Evolutionary conservation across 75 land plant species (phyloP), one percentile per base, ranked within the genome.

Genomic region (Isoetes taiwanensis): DNA sequence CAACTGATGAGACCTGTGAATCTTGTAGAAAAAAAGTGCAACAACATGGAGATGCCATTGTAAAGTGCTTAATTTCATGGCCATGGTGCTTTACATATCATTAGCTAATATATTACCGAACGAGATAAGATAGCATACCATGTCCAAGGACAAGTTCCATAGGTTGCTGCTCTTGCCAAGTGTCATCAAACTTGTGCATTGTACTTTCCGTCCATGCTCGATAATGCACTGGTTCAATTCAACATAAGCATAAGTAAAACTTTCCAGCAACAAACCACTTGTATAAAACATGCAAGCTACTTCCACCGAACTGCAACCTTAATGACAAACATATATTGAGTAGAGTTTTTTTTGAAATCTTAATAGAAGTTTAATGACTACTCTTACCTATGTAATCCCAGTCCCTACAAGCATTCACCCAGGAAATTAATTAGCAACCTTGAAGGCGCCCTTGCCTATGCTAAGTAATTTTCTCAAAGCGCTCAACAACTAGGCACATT

Each of bases 111-210:
- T 29, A 28, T 16, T 26, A 23, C 16, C 11, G 23, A 64, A 65
- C 16, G 4, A 26, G 1, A 52, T 27, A 28, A 14, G 24, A 16
- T 27, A 35, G 67, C 68, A 34, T 29, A 94, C 99, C 99, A 71
- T 84, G 86, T 52, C 99, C 99, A 40, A 94, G 48, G 28, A 82
- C 66, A 30, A 94, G 33, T 68, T 88, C 96, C 32, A 80, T 42
- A 1, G 95, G 95, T 31, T 62, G 72, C 55, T 78, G 86, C 53
- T 94, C 99, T 43, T 71, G 73, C 90, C 97, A 87, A 17, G 99
- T 94, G 52, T 94, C 99, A 31, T 88, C 83, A 76, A 88, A 88
- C 56, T 94, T 94, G 67, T 84, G 96, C 69, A 74, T 67, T 17
- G 96, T 80, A 52, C 74, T 80, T 41, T 76, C 84, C 37, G 85